phyloP scores from a whole-genome alignment of 192 early-diverging fungal genomes.

The Rhizoclosmatium globosum region DNA sequence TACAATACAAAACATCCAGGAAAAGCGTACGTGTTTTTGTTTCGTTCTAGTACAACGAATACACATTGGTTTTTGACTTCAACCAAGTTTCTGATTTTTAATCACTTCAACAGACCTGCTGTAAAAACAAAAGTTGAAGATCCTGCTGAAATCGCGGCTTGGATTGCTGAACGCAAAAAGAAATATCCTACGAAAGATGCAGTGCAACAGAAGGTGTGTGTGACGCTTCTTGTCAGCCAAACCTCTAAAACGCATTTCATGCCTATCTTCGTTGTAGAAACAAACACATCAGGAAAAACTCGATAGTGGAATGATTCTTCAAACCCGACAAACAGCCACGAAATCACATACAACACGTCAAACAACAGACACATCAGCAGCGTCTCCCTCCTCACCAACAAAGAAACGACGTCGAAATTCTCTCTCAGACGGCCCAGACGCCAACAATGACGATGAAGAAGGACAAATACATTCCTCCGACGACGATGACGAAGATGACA shows the following conservation, averaged over 20 bases:
- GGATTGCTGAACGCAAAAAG: slow-evolving; percentile 83
- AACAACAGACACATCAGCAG: background rate
- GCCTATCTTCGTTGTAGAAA: slow-evolving; percentile 38
- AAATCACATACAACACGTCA: background rate
- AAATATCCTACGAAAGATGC: slow-evolving; percentile 81
- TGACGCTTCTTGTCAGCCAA: background rate
- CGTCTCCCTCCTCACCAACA: slow-evolving; percentile 19
- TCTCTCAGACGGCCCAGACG: background rate
- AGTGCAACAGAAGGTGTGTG: slow-evolving; percentile 66
- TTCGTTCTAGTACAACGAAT: background rate
- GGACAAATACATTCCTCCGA: slow-evolving; percentile 45
- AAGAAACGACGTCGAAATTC: background rate
- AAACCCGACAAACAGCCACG: slow-evolving; percentile 14
- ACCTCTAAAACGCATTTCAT: background rate
- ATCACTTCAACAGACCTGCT: background rate
- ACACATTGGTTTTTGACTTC: background rate
- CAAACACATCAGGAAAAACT: slow-evolving; percentile 43
- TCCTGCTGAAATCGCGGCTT: slow-evolving; percentile 78
- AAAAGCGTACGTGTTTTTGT: slow-evolving; percentile 8
- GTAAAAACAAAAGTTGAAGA: slow-evolving; percentile 16
- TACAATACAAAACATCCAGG: slow-evolving; percentile 15
- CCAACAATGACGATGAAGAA: slow-evolving; percentile 14
- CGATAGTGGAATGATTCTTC: slow-evolving; percentile 29
- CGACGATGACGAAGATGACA: slow-evolving; percentile 54
- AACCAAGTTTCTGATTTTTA: background rate